Percentiles rank a stretch among this genome's conserved stretches.
Evolutionary conservation across 2,329 filamentous ascomycete genomes (phyloP).

Genomic region (Ilyonectria mors-panacis): DNA sequence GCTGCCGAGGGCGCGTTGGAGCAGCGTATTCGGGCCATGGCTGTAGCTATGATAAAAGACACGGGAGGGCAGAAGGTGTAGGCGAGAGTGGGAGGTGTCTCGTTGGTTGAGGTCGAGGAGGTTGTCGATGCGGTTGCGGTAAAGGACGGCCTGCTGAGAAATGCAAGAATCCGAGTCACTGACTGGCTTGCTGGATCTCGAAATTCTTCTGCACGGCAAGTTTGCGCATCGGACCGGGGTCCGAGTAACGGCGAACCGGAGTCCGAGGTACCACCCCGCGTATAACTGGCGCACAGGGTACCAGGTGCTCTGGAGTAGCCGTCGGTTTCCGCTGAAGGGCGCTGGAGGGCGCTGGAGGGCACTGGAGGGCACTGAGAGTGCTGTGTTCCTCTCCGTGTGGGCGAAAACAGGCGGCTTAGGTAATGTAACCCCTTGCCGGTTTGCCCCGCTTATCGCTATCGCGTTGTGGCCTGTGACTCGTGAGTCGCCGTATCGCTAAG

Average conservation of each 20-base stretch:
- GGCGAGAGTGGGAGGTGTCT: conserved; percentile 5
- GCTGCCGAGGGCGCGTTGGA: conserved; percentile 56
- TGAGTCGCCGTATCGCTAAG: conserved; percentile 51
- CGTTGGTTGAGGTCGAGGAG: conserved; percentile 28
- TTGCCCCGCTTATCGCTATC: conserved; percentile 37
- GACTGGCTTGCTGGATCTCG: conserved; percentile 38
- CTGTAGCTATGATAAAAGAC: conserved; percentile 5
- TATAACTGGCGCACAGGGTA: conserved; percentile 23
- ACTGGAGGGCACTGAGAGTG: neutral
- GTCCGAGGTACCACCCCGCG: conserved; percentile 22
- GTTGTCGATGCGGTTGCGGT: conserved; percentile 36
- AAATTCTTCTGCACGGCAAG: conserved; percentile 39
- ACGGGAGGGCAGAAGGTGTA: conserved; percentile 1
- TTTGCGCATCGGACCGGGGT: conserved; percentile 25
- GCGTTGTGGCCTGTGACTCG: conserved; percentile 40
- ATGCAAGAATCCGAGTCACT: conserved; percentile 42
- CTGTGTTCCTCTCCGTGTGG: conserved; percentile 20
- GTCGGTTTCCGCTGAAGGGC: conserved; percentile 19
- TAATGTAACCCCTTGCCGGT: conserved; percentile 16
- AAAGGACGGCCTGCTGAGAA: conserved; percentile 47
- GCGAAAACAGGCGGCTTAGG: conserved; percentile 29
- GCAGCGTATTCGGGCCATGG: conserved; percentile 58
- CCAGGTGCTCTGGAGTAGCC: conserved; percentile 29
- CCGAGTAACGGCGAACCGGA: conserved; percentile 37
- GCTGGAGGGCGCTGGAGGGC: neutral